phyloP scores from a whole-genome alignment of 2,329 filamentous ascomycete genomes.

The Colletotrichum phormii region DNA sequence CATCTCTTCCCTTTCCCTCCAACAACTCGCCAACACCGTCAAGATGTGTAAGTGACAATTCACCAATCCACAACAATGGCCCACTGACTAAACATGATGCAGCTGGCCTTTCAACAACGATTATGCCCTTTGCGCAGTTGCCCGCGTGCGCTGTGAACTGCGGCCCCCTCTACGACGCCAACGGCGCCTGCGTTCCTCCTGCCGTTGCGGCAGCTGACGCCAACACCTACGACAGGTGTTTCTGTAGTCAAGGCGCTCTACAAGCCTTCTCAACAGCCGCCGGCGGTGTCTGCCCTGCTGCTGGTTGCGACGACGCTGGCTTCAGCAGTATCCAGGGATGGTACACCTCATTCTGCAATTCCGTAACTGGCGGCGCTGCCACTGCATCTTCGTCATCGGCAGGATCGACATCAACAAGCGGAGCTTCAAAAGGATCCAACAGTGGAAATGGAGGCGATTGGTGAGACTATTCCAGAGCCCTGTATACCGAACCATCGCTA shows the following conservation, averaged over 20 bases:
- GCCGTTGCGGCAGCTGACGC: conserved; percentile 59
- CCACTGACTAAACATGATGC: neutral
- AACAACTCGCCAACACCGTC: neutral
- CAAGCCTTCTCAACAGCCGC: conserved; percentile 51
- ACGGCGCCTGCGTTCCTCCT: conserved; percentile 76
- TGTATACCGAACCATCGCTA: neutral
- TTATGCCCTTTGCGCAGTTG: conserved; percentile 68
- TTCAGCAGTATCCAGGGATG: conserved; percentile 73
- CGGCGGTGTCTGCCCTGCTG: conserved; percentile 70
- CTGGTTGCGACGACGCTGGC: conserved; percentile 60
- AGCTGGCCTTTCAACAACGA: conserved; percentile 55
- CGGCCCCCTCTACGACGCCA: conserved; percentile 74
- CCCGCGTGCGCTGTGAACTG: conserved; percentile 73
- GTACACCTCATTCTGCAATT: conserved; percentile 75
- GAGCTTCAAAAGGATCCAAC: conserved; percentile 39
- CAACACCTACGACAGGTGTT: conserved; percentile 74
- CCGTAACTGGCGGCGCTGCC: conserved; percentile 52
- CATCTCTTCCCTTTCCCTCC: neutral
- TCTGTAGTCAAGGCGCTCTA: conserved; percentile 76
- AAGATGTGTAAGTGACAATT: conserved; percentile 34
- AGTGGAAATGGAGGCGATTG: conserved; percentile 55
- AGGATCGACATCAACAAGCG: conserved; percentile 41
- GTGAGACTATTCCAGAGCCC: conserved; percentile 46
- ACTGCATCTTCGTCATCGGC: conserved; percentile 44
- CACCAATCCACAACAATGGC: too few species aligned